Base-by-base conservation (phyloP, 2,329 filamentous ascomycete genomes). In the Exophiala calicioides region DNA sequence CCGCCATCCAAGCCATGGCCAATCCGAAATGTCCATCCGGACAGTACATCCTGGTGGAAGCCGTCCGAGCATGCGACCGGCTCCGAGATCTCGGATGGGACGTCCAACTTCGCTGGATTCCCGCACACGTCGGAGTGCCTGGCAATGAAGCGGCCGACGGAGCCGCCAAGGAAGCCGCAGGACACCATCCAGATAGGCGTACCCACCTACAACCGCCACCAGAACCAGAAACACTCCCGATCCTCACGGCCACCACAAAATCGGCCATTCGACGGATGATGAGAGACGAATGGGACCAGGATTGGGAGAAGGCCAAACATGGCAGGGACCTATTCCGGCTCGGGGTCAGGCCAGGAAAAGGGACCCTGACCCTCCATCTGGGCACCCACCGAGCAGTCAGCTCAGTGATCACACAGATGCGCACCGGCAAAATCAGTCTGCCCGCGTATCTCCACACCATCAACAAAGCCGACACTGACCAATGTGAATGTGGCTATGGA, bases 391-490 rank as follows among this genome's bases (percentile, higher is more conserved):
- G 24, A 27, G 24, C 24, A 27, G 12, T 27, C 7, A 27, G 24
- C 24, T 27, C 57, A 3, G 47, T 57, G 6, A 55, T 60, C 37
- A 56, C 49, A 36, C 52, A 61, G 45, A 58, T 59, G 47, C 52
- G 53, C 16, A 60, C 47, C 2, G 48, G 38, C 31, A 61, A 61
- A 50, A 61, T 60, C 40, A 18, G 49, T 47, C 42, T 57, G 31
- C 47, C 41, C 15, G 55, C 47, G 2, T 65, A 65, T 47, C 60
- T 64, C 51, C 51, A 64, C 39, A 27, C 36, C 34, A 64, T 64
- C 38, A 58, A 64, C 43, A 61, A 60, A 43, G 57, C 62, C 21
- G 60, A 65, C 24, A 62, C 58, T 27, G 52, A 62, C 42, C 16
- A 59, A 53, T 62, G 52, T 42, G 38, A 60, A 46, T 66, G 56